Percentiles rank a stretch among this genome's conserved stretches.
phyloP scores from a whole-genome alignment of 257 asterid genomes.

The Forsythia viridissima region DNA sequence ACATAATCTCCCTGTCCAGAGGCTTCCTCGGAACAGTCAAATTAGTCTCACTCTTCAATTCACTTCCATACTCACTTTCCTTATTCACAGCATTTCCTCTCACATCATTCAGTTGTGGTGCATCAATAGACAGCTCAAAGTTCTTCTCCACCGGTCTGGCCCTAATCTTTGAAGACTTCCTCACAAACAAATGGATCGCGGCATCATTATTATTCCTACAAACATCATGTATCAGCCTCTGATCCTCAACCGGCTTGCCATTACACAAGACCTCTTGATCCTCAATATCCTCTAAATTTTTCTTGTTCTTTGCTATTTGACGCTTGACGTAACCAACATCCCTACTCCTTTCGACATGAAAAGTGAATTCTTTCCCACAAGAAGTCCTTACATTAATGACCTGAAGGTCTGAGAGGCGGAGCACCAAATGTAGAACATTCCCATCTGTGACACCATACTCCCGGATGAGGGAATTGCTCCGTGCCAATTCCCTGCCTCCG shows the following conservation, averaged over 20 bases:
- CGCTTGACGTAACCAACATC: constrained; percentile 77
- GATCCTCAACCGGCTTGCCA: constrained; percentile 76
- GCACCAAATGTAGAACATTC: constrained; percentile 74
- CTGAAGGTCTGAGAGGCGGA: constrained; percentile 75
- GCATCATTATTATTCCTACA: constrained; percentile 60
- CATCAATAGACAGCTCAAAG: constrained; percentile 67
- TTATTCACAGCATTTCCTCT: constrained; percentile 27
- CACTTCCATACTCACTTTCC: constrained; percentile 31
- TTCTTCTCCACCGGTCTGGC: constrained; percentile 66
- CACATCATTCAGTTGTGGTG: constrained; percentile 37
- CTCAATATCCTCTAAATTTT: constrained; percentile 38
- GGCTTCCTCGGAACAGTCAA: constrained; percentile 37
- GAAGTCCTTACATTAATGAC: constrained; percentile 62
- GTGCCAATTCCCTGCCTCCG: constrained; percentile 76
- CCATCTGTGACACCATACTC: constrained; percentile 85
- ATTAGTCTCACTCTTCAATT: constrained; percentile 31
- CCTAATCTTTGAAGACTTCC: constrained; percentile 73
- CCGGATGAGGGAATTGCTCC: constrained; percentile 70
- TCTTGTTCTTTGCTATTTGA: constrained; percentile 52
- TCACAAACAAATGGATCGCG: constrained; percentile 77
- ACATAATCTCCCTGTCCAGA: constrained; percentile 38
- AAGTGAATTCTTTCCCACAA: constrained; percentile 74
- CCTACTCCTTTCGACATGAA: constrained; percentile 65
- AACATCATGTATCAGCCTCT: constrained; percentile 68
- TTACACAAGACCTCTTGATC: constrained; percentile 75